These are phyloP conservation scores for Rhododendron griersonianum DNA, from an alignment of 148 eudicot genomes.

Conservation along the genomic window DNA sequence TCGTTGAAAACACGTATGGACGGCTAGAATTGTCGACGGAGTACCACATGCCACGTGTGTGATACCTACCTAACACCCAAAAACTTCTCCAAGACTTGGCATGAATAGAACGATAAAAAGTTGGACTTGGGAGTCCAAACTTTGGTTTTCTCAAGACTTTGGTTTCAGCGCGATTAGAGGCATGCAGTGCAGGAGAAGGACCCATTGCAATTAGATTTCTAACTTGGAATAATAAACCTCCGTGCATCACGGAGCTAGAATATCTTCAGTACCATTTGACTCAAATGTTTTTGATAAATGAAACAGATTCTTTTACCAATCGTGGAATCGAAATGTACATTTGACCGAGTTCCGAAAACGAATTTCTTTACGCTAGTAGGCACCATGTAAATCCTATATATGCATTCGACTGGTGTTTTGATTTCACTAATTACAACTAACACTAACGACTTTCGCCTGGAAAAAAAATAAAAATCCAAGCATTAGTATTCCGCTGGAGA, in stretches of 20 bases:
- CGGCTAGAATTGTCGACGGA: fast-evolving
- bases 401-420: no score
- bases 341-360: background rate
- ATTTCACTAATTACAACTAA: background rate
- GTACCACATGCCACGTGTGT: no score
- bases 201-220: background rate
- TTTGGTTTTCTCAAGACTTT: background rate
- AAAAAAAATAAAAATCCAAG: no score
- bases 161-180: background rate
- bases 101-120: background rate
- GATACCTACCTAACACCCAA: no score
- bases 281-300: background rate
- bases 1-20: no score
- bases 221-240: background rate
- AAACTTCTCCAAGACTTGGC: background rate
- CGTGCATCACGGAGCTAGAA: background rate
- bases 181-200: background rate
- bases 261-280: background rate
- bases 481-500: background rate
- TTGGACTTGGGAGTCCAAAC: background rate
- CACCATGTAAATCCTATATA: background rate
- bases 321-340: background rate
- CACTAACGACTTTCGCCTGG: background rate
- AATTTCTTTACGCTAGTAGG: background rate
- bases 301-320: background rate